Evolutionary conservation across 306 rosid genomes (phyloP), one percentile per base, ranked within the genome.

Genomic region (Biancaea sappan): DNA sequence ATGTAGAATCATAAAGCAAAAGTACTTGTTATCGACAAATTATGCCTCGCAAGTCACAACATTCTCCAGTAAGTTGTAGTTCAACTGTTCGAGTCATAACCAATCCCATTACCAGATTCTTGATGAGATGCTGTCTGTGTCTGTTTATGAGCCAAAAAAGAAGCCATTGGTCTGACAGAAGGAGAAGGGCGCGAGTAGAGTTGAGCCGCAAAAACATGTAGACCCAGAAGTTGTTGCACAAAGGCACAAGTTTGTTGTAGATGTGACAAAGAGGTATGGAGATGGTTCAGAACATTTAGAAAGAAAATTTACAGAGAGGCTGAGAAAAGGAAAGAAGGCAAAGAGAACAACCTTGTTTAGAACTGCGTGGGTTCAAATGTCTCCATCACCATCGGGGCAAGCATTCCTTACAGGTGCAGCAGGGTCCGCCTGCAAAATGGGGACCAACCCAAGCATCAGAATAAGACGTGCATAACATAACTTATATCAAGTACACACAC

Each of bases 381-480:
- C 83, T 44, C 72, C 29, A 73, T 91, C 88, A 78, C 19, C 79
- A 82, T 71, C 64, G 71, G 73, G 81, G 80, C 75, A 38, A 44
- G 78, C 80, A 52, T 73, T 71, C 69, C 74, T 76, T 37, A n/a
- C n/a, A n/a, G n/a, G n/a, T n/a, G 81, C 64, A 72, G 81, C 70
- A 48, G 75, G 22, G 71, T 76, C 86, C 79, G 77, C 83, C 89
- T 87, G 83, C 83, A 81, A 69, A 40, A 72, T 81, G 86, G 88
- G 84, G 87, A 84, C 80, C 88, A 74, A 69, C 63, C 41, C 32
- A 78, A 51, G 75, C 73, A 72, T 62, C 82, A 77, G 74, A 77
- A 76, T 75, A 66, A 71, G 80, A 62, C 57, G 75, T 61, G 68
- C 67, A 70, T 32, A 61, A 79, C 80, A 77, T 43, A 61, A 79